Conservation (phyloP, 2,329 filamentous ascomycete species). For the Venturia effusa region DNA sequence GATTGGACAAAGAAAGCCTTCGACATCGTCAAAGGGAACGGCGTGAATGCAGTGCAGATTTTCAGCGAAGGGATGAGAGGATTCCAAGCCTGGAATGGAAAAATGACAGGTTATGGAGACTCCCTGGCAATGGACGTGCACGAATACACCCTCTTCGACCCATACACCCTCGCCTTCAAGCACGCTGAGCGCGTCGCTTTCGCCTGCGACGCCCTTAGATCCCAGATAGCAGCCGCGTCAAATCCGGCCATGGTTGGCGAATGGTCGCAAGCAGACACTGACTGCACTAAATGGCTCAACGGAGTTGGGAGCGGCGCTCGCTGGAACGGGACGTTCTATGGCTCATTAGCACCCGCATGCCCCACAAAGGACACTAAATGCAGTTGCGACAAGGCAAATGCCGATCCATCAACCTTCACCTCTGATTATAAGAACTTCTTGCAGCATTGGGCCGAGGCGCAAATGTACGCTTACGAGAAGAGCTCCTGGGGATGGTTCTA, state of each 20-base stretch:
- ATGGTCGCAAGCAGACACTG: conserved; percentile 95
- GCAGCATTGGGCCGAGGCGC: conserved; percentile 82
- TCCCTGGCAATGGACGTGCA: conserved; percentile 81
- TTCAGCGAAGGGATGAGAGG: conserved; percentile 95
- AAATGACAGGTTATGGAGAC: conserved; percentile 58
- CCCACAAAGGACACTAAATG: conserved; percentile 56
- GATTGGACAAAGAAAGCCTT: conserved; percentile 71
- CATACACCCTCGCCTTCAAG: conserved; percentile 66
- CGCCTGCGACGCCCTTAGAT: conserved; percentile 76
- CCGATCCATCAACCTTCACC: conserved; percentile 56
- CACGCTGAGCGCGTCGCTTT: conserved; percentile 79
- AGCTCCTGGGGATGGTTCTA: conserved; percentile 92
- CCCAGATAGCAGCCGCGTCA: conserved; percentile 64
- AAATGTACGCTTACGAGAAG: conserved; percentile 88
- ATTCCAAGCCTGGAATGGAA: conserved; percentile 78
- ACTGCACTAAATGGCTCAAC: conserved; percentile 79
- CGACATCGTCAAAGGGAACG: conserved; percentile 62
- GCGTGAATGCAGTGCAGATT: conserved; percentile 59
- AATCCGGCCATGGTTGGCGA: conserved; percentile 91
- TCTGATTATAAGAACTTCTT: conserved; percentile 74
- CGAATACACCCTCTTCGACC: conserved; percentile 97
- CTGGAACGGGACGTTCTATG: conserved; percentile 79
- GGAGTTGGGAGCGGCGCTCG: conserved; percentile 80
- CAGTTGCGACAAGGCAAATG: conserved; percentile 66
- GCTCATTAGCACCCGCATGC: conserved; percentile 56